Evolutionary conservation across 1,139 yeast genomes (phyloP), one percentile per base, ranked within the genome.

Genomic region (Suhomyces coccinellae): DNA sequence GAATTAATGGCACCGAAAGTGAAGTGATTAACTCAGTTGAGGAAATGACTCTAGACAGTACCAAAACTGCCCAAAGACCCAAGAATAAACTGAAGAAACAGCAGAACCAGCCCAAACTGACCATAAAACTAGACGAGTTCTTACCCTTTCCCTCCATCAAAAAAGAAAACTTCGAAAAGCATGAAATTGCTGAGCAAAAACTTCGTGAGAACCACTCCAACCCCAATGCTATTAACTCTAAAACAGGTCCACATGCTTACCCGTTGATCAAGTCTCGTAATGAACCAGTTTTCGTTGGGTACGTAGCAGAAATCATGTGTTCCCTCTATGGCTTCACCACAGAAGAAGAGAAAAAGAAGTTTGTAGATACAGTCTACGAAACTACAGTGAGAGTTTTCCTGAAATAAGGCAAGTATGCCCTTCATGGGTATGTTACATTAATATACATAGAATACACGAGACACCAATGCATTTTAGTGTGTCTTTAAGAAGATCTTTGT

Each of bases 281-380:
- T 62, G 99, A 93, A 64, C 99, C 99, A 0, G 90, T 95, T 40
- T 76, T 80, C 40, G 82, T 93, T 45, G 89, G 89, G 1, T 79
- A 82, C 40, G 93, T 91, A 1, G 97, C 96, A 0, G 80, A 84
- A 52, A 85, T 88, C 9, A 74, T 93, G 52, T 80, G 95, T 10
- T 75, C 75, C 20, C 63, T 91, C 40, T 54, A 60, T 35, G 61
- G 58, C 2, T 34, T 55, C n/a, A 46, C 45, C 10, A 74, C 76
- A 32, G 76, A 71, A 0, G 53, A 73, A 7, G 71, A 81, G 4
- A 68, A 84, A 9, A 73, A 78, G 40, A 65, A 69, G 4, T 75
- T 93, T 17, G 71, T 84, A 15, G 83, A 83, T 35, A 60, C 67
- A 7, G 84, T 88, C 16, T 91, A 85, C 75, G 57, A 70, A 16